Evolutionary conservation across 768 basidiomycete genomes (phyloP).

Genomic region (Lactarius quietus): DNA sequence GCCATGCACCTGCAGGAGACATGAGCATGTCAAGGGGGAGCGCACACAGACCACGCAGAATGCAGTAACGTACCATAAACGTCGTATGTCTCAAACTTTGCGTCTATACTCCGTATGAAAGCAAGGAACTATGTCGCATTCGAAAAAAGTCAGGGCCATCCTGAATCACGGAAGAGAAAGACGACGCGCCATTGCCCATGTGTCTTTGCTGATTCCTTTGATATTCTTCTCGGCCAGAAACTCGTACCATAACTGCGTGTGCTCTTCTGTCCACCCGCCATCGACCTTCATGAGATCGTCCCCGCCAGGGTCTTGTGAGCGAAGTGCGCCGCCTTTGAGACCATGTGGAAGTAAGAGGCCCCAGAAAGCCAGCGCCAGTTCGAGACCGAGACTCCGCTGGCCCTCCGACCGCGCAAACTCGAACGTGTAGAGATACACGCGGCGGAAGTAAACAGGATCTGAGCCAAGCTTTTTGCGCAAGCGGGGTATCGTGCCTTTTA

Average conservation of each 20-base stretch:
- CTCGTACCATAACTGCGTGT: conserved; percentile 75
- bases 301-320: conserved; percentile 44
- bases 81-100: conserved; percentile 69
- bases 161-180: conserved; percentile 2
- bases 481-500: conserved; percentile 52
- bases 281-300: conserved; percentile 34
- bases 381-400: conserved; percentile 71
- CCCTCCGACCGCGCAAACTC: conserved; percentile 72
- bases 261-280: conserved; percentile 59
- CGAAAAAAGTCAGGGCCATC: background rate
- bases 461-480: conserved; percentile 58
- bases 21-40: conserved; percentile 19
- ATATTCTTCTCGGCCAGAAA: conserved; percentile 61
- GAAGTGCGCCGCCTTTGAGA: conserved; percentile 59
- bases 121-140: conserved; percentile 60
- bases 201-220: conserved; percentile 84
- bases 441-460: conserved; percentile 66
- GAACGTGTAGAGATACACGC: conserved; percentile 79
- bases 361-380: conserved; percentile 78
- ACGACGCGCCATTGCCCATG: conserved; percentile 75
- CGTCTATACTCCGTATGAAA: conserved; percentile 73
- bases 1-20: conserved; percentile 66
- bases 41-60: background rate
- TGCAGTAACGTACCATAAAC: conserved; percentile 51
- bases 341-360: conserved; percentile 70